These are phyloP conservation scores for Theobroma grandiflorum DNA, from an alignment of 441 rosid species.

Conservation along the genomic window DNA sequence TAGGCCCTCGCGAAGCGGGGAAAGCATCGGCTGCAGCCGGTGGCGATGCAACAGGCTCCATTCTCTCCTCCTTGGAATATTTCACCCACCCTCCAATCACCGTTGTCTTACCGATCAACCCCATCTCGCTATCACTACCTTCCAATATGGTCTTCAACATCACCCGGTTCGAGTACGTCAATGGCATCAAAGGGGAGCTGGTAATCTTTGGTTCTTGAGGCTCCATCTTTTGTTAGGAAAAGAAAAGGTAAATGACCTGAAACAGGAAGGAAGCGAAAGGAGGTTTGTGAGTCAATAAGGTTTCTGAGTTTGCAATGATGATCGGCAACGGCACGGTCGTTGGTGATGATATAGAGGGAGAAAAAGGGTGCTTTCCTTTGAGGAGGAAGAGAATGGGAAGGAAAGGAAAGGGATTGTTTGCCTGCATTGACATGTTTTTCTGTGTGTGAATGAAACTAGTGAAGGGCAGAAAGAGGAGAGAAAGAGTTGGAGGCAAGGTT, in stretches of 20 bases:
- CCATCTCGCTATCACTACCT: slow-evolving; percentile 54
- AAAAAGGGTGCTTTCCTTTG: slow-evolving; percentile 46
- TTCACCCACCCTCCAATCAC: slow-evolving; percentile 95
- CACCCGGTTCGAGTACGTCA: slow-evolving; percentile 72
- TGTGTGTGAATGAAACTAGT: not conserved
- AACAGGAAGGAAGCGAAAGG: slow-evolving; percentile 10
- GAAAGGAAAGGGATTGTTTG: slow-evolving; percentile 79
- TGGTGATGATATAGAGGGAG: slow-evolving; percentile 44
- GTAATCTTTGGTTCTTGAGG: slow-evolving; percentile 27
- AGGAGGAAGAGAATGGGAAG: slow-evolving; percentile 50
- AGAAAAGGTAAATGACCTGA: not conserved
- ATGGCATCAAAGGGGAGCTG: slow-evolving; percentile 24
- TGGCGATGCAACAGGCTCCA: slow-evolving; percentile 40
- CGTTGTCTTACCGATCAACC: slow-evolving; percentile 55
- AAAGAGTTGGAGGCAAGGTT: slow-evolving; percentile 48
- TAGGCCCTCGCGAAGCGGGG: slow-evolving; percentile 21
- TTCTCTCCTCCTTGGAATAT: slow-evolving; percentile 63
- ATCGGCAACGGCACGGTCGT: slow-evolving; percentile 17
- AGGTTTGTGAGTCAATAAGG: slow-evolving; percentile 7
- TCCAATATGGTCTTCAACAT: slow-evolving; percentile 59
- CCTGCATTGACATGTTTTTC: slow-evolving; percentile 25
- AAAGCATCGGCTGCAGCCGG: slow-evolving; percentile 17
- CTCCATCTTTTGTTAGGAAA: slow-evolving; percentile 36
- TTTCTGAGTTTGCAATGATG: slow-evolving; percentile 17
- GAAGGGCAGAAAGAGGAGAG: not conserved